Evolutionary conservation across 768 basidiomycete genomes (phyloP), one percentile per base, ranked within the genome.

Genomic region (Pleurotus djamor): DNA sequence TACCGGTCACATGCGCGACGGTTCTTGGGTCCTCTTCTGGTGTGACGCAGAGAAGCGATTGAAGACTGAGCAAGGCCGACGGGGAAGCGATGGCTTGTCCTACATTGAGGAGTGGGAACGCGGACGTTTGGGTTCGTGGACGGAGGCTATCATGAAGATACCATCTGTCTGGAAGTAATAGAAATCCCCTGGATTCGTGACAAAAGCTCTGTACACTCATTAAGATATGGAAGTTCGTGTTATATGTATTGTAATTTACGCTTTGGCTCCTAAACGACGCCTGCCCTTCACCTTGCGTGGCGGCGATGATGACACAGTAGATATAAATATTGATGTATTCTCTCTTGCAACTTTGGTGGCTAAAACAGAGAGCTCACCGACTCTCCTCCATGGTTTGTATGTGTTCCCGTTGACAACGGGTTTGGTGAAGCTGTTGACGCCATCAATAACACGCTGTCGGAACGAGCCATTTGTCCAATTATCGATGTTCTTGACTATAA

Each of bases 11-110:
- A 62, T 94, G 41, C 83, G 92, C 63, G 83, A 89, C 79, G 90
- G 88, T 9, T 77, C 86, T 28, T 99, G 96, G 93, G 87, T 94
- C 48, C 72, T 99, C 66, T 99, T 99, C 73, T 99, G 97, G 97
- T 97, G 96, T 72, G 97, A 99, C 75, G 94, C 89, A 0, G 96
- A 98, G 77, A 92, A 89, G 74, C 80, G 89, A 55, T 73, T 96
- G 32, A 87, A 83, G 71, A 82, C 81, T 16, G 87, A 88, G 66
- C 84, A 87, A 63, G 83, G 86, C 17, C 81, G 84, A 10, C 81
- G 88, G 13, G 82, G 80, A 58, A 84, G 79, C 59, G 81, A 81
- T 34, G 85, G 85, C 21, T 71, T 91, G 57, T 89, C 88, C 1
- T 89, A 87, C 66, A 75, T 94, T 8, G 91, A 88, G 69, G 75